These are phyloP conservation scores for Fusarium sp. DNA, from an alignment of 2,329 filamentous ascomycete species.

Conservation along the genomic window DNA sequence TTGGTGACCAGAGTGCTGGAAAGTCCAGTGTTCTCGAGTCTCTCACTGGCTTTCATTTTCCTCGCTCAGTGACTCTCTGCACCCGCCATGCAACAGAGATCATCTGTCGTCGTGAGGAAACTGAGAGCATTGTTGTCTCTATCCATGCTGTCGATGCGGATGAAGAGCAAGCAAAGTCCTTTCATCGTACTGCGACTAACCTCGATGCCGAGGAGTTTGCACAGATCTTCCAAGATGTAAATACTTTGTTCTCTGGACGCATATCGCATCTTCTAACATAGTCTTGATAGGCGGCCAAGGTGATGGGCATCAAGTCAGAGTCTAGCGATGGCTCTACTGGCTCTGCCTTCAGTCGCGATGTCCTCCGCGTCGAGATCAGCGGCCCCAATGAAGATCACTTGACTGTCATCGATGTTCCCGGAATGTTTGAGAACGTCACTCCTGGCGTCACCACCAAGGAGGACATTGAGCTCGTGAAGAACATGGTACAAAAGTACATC, in stretches of 20 bases:
- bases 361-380: conserved; percentile 53
- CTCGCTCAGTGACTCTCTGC: conserved; percentile 55
- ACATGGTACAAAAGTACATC: conserved; percentile 61
- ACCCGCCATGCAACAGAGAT: conserved; percentile 62
- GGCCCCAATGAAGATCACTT: conserved; percentile 58
- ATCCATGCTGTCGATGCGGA: conserved; percentile 46
- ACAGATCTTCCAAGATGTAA: conserved; percentile 53
- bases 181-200: conserved; percentile 39
- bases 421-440: conserved; percentile 54
- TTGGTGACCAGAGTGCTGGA: conserved; percentile 86
- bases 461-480: conserved; percentile 57
- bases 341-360: conserved; percentile 57
- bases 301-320: conserved; percentile 55
- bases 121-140: conserved; percentile 51
- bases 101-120: conserved; percentile 51
- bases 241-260: background rate
- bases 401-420: conserved; percentile 65
- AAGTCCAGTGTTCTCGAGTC: conserved; percentile 87
- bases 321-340: conserved; percentile 17
- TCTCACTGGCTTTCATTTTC: conserved; percentile 60
- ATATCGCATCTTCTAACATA: rapidly evolving
- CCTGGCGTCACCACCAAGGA: conserved; percentile 54
- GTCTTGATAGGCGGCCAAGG: conserved; percentile 50
- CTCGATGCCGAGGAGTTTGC: conserved; percentile 47
- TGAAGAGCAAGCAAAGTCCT: conserved; percentile 32